Conservation (phyloP, 108 stramenopile species). For the Cyclostephanos invisitatus region DNA sequence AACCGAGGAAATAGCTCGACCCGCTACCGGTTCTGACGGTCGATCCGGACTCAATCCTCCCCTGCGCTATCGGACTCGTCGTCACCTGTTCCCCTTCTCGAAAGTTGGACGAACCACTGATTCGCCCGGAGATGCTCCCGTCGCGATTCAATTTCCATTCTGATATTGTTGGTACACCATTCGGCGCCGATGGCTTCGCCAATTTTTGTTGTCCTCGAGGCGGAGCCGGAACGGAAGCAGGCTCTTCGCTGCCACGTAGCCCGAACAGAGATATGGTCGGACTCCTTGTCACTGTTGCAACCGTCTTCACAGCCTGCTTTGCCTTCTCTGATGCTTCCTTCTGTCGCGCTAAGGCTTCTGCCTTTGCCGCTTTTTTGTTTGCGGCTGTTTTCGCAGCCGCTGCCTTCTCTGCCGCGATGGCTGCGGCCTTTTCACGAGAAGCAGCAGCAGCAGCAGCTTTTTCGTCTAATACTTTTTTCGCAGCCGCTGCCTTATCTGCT, state of each 20-base stretch:
- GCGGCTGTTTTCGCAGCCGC: conserved; percentile 21
- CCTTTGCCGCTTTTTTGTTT: conserved; percentile 15
- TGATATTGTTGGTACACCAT: conserved; percentile 69
- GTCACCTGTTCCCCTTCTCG: conserved; percentile 66
- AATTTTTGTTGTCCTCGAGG: conserved; percentile 14
- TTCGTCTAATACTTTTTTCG: too few species aligned
- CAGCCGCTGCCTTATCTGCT: too few species aligned
- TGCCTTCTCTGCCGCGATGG: conserved; percentile 13
- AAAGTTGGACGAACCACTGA: conserved; percentile 66
- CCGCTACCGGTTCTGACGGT: conserved; percentile 79
- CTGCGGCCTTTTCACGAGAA: conserved; percentile 9
- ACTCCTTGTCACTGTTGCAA: conserved; percentile 31
- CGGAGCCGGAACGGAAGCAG: conserved; percentile 18
- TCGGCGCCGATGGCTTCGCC: conserved; percentile 44
- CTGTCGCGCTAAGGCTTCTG: conserved; percentile 8
- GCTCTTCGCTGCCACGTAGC: conserved; percentile 14
- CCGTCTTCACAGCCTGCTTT: conserved; percentile 16
- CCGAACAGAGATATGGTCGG: conserved; percentile 55
- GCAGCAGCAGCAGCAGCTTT: not conserved
- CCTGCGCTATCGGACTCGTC: conserved; percentile 67
- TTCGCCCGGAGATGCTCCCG: conserved; percentile 64
- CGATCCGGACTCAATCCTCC: conserved; percentile 55
- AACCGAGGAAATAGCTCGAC: conserved; percentile 66
- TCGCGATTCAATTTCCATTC: conserved; percentile 69
- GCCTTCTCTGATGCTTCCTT: conserved; percentile 20